Evolutionary conservation across 1,139 yeast species (phyloP), one percentile per base, ranked within the genome.

Genomic region (Hansenula sp.): DNA sequence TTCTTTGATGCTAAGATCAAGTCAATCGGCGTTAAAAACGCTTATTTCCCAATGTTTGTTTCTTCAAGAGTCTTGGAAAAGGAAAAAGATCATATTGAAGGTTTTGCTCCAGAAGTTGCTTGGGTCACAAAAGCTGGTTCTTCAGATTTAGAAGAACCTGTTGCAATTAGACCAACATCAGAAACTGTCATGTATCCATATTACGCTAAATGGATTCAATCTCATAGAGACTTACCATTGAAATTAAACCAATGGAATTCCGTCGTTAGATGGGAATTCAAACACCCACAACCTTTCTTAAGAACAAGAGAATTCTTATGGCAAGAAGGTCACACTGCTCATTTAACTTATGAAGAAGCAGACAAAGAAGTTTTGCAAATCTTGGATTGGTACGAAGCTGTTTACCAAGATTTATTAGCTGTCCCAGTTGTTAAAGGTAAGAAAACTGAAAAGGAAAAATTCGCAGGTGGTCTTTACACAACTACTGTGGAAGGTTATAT

Each of bases 291-390:
- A 70, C 99, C 99, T 43, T 94, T 94, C 69, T 72, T 94, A 61
- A 86, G 99, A 77, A 94, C 98, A 14, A 84, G 99, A 71, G 99
- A 94, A 69, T 94, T 94, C 70, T 75, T 94, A 65, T 94, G 99
- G 99, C 99, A 94, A 71, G 99, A 94, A 71, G 99, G 99, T 52
- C 99, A 94, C 71, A 94, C 98, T 40, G 98, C 96, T 41, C 96
- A 87, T 62, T 76, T 92, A 61, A 84, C 94, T 44, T 69, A 71
- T 52, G 83, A 80, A 44, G 90, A 77, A 44, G 97, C 98, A 30
- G 75, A 77, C 46, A 71, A 71, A 44, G 98, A 94, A 70, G 98
- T 92, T 24, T 64, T 78, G 56, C 83, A 84, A 64, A 89, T 94
- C 58, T 77, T 92, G 61, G 94, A 87, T 51, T 82, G 79, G 68